Evolutionary conservation across 1,284 basidiomycete species (phyloP).

Genomic region (Cerrena zonata): DNA sequence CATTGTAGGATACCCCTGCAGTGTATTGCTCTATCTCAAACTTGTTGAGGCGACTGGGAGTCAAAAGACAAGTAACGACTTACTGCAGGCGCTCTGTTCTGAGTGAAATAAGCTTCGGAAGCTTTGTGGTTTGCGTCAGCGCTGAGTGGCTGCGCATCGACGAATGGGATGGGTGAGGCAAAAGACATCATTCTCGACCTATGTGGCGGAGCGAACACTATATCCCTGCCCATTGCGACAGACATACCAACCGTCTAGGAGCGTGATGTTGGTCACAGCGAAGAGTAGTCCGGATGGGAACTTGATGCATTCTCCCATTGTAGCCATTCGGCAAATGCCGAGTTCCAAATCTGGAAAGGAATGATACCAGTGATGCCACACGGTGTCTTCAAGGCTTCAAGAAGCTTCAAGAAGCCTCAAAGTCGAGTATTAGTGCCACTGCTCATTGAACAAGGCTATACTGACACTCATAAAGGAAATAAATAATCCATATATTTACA

Average conservation of each 20-base stretch:
- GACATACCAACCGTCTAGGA: not conserved
- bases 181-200: not conserved
- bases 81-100: not conserved
- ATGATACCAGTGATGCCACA: too few species aligned
- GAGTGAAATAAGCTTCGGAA: not conserved
- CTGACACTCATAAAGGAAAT: too few species aligned
- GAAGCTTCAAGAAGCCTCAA: too few species aligned
- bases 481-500: too few species aligned
- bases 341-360: too few species aligned
- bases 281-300: not conserved
- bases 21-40: not conserved
- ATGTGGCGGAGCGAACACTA: not conserved
- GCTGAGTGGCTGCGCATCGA: not conserved
- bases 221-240: not conserved
- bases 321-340: not conserved
- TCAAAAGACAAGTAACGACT: not conserved
- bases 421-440: too few species aligned
- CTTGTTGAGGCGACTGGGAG: not conserved
- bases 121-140: not conserved
- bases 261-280: not conserved
- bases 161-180: not conserved
- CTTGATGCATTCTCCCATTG: not conserved
- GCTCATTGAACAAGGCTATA: too few species aligned
- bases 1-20: not conserved
- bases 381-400: too few species aligned